A percentile compares a stretch with the other conserved stretches of the same genome.
These are phyloP conservation scores for Cornus suecica DNA, from an alignment of 148 eudicot species.

Conservation along the genomic window DNA sequence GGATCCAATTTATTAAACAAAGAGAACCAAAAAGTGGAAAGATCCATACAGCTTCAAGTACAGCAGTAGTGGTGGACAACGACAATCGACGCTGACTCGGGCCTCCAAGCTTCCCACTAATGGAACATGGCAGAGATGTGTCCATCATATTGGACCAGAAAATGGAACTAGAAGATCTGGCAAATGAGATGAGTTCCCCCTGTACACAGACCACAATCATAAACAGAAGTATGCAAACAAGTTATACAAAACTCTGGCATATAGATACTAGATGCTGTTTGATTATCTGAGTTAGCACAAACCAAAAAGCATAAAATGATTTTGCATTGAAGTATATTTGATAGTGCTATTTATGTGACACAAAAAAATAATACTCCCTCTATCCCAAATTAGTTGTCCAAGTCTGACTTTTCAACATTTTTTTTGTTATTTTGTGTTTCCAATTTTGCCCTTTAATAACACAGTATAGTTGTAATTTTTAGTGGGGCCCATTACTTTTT, in stretches of 20 bases:
- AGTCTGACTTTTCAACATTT: too few relatives aligned
- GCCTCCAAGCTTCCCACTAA: constrained; percentile 89
- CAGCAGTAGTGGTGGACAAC: constrained; percentile 51
- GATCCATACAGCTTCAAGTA: constrained; percentile 78
- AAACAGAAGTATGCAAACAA: background rate
- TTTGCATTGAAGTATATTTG: too few relatives aligned
- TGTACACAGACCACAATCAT: constrained; percentile 32
- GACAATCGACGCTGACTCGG: constrained; percentile 90
- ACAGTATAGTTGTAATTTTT: too few relatives aligned
- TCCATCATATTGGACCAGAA: constrained; percentile 54
- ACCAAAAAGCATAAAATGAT: too few relatives aligned
- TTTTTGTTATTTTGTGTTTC: too few relatives aligned
- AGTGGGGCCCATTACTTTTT: too few relatives aligned
- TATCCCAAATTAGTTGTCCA: too few relatives aligned
- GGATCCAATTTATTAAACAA: background rate
- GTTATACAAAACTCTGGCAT: background rate
- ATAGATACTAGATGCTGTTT: background rate
- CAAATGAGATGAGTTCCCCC: constrained; percentile 61
- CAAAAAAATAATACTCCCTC: too few relatives aligned
- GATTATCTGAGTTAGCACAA: too few relatives aligned
- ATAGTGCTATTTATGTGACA: too few relatives aligned
- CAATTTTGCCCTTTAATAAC: too few relatives aligned
- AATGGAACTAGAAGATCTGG: constrained; percentile 56
- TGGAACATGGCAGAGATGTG: constrained; percentile 55
- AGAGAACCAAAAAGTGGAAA: constrained; percentile 5